Conservation (phyloP, 1,284 basidiomycete genomes). For the Malassezia slooffiae region DNA sequence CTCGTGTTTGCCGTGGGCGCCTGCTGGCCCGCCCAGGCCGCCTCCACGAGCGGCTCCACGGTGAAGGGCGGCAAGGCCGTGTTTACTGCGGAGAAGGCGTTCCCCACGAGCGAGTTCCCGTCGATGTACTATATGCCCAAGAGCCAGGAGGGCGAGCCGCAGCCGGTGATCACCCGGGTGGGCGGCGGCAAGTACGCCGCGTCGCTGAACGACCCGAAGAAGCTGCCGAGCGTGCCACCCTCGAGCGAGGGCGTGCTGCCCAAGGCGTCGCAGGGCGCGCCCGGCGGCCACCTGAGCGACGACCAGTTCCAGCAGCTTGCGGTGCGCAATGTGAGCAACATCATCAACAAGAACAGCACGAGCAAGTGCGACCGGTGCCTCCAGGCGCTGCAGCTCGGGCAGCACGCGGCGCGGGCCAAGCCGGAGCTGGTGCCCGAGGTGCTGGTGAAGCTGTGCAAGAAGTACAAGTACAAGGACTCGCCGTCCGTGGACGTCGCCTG, state of each 20-base stretch:
- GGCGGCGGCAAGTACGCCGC: slow-evolving; percentile 42
- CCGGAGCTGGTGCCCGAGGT: slow-evolving; percentile 57
- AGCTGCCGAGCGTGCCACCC: slow-evolving; percentile 55
- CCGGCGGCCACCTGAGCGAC: slow-evolving; percentile 30
- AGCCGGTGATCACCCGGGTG: slow-evolving; percentile 32
- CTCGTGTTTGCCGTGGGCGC: slow-evolving; percentile 6
- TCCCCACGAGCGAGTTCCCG: slow-evolving; percentile 40
- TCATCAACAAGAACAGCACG: slow-evolving; percentile 40
- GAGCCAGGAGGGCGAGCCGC: slow-evolving; percentile 25
- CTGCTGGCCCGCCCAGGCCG: slow-evolving; percentile 10
- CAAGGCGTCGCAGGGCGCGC: slow-evolving; percentile 27
- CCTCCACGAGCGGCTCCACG: neutral
- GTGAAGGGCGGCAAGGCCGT: slow-evolving; percentile 6
- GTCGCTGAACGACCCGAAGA: slow-evolving; percentile 57
- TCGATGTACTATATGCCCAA: slow-evolving; percentile 25
- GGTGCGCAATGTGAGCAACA: slow-evolving; percentile 33
- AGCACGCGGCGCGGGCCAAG: slow-evolving; percentile 58
- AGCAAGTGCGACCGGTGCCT: slow-evolving; percentile 57
- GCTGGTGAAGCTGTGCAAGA: slow-evolving; percentile 56
- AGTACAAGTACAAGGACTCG: slow-evolving; percentile 53
- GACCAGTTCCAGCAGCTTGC: slow-evolving; percentile 49
- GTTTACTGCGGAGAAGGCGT: slow-evolving; percentile 37
- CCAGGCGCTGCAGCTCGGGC: slow-evolving; percentile 56
- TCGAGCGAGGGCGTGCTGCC: slow-evolving; percentile 28
- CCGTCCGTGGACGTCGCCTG: slow-evolving; percentile 52